Conservation (phyloP, 257 asterid species). For the Agastache rugosa region DNA sequence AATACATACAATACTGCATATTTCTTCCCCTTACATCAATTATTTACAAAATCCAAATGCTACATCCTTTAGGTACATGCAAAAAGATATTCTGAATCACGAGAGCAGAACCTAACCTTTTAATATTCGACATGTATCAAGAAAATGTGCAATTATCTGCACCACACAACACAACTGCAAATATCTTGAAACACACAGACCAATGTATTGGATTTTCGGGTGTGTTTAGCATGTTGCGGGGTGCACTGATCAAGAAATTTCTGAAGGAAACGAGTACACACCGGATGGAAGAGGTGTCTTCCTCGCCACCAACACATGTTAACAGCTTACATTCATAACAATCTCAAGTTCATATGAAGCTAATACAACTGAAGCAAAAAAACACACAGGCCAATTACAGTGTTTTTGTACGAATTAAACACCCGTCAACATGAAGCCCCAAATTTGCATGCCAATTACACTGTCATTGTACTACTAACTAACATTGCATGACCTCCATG, state of each 20-base stretch:
- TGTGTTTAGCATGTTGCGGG: background rate
- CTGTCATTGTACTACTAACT: background rate
- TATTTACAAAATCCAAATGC: background rate
- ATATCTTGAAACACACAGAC: background rate
- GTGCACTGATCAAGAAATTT: background rate
- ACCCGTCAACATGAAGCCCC: background rate
- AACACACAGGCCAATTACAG: background rate
- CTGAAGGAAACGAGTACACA: background rate
- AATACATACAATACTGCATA: background rate
- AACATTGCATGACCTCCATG: conserved; percentile 18
- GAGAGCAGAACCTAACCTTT: background rate
- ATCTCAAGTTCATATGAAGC: conserved; percentile 1
- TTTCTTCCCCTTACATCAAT: background rate
- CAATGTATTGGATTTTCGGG: background rate
- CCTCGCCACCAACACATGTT: background rate
- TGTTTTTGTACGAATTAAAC: background rate
- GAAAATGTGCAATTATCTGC: background rate
- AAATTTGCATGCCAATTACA: background rate
- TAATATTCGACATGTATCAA: background rate
- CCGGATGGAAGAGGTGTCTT: background rate
- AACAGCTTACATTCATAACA: background rate
- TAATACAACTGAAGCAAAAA: background rate
- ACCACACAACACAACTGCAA: background rate
- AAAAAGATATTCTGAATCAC: background rate
- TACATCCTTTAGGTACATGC: conserved; percentile 10